Conservation (phyloP, 352 stramenopile genomes). For the Globisporangium irregulare region DNA sequence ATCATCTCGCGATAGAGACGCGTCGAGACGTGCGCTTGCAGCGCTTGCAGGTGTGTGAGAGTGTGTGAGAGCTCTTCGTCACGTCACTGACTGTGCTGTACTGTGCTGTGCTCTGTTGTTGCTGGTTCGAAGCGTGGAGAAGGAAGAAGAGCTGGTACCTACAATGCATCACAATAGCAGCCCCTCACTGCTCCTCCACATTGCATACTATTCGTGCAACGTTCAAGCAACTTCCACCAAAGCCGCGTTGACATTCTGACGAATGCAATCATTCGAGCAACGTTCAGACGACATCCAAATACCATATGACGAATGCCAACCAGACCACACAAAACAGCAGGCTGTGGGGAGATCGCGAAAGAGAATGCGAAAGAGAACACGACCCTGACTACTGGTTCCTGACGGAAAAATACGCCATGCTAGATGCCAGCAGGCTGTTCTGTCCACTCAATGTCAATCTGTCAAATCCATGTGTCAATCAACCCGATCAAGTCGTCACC, state of each 20-base stretch:
- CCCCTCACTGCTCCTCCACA: background rate
- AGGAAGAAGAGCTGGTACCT: background rate
- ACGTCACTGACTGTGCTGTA: background rate
- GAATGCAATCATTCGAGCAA: background rate
- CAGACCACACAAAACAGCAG: background rate
- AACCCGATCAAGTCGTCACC: too few species aligned
- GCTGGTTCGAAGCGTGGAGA: background rate
- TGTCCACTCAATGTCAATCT: too few species aligned
- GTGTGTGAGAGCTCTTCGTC: conserved; percentile 1
- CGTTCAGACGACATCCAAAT: background rate
- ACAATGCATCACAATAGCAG: background rate
- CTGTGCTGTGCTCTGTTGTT: background rate
- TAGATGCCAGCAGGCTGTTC: background rate
- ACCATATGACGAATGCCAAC: background rate
- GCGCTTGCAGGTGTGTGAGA: background rate
- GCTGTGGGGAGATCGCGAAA: background rate
- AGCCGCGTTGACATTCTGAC: background rate
- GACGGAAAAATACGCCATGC: background rate
- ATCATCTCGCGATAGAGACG: conserved; percentile 39
- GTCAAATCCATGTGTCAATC: too few species aligned
- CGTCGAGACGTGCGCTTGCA: background rate
- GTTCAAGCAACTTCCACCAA: background rate
- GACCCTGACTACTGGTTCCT: background rate
- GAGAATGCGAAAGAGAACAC: background rate
- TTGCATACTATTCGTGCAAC: background rate